A percentile compares a stretch with the other conserved stretches of the same genome.
Evolutionary conservation across 495 filamentous ascomycete species (phyloP).

Genomic region (Penicillium salamii): DNA sequence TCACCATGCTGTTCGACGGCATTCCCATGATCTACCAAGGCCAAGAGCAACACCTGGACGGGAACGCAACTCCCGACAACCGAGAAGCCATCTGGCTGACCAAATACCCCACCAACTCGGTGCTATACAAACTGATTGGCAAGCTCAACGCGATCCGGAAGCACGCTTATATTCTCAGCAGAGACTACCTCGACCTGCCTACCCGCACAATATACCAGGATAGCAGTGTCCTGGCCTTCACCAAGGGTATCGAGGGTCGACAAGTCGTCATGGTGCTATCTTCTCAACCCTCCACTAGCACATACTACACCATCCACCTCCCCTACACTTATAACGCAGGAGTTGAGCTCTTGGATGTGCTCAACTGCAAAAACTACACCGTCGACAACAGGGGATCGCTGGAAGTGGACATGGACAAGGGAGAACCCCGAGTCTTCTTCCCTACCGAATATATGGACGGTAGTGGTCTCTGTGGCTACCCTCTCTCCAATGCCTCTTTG

Average conservation of each 20-base stretch:
- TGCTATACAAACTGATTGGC: conserved; percentile 59
- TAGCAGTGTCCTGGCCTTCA: conserved; percentile 55
- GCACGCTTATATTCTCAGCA: conserved; percentile 47
- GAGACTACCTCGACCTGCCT: conserved; percentile 47
- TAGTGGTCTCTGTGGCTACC: conserved; percentile 38
- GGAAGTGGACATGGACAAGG: conserved; percentile 41
- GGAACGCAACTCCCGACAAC: conserved; percentile 57
- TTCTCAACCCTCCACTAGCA: conserved; percentile 49
- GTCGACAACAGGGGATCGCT: conserved; percentile 45
- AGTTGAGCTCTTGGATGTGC: conserved; percentile 42
- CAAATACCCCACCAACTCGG: conserved; percentile 54
- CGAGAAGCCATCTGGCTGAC: conserved; percentile 75
- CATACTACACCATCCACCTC: conserved; percentile 44
- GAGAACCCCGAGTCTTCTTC: conserved; percentile 50
- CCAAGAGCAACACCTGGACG: conserved; percentile 69
- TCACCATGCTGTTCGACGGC: conserved; percentile 67
- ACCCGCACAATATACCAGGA: conserved; percentile 53
- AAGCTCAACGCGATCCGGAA: conserved; percentile 59
- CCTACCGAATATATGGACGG: conserved; percentile 26
- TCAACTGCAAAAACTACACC: conserved; percentile 45
- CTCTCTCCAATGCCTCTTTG: conserved; percentile 12
- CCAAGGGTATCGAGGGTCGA: conserved; percentile 55
- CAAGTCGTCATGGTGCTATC: conserved; percentile 59
- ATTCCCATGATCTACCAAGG: conserved; percentile 65
- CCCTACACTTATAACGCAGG: conserved; percentile 35